phyloP scores from a whole-genome alignment of 371 early-diverging fungal species.

The Mucor plumbeus region DNA sequence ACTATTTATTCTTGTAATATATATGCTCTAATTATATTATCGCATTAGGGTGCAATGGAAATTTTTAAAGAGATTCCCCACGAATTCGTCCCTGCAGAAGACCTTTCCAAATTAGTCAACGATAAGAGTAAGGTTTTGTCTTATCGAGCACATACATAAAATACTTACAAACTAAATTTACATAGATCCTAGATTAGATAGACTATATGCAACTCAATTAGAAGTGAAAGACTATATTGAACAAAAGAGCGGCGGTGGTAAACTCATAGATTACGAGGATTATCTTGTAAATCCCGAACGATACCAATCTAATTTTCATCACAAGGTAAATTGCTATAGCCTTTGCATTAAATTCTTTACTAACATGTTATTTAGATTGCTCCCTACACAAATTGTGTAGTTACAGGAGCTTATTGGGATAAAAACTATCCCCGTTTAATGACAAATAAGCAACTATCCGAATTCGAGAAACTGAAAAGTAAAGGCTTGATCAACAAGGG shows the following conservation, averaged over 20 bases:
- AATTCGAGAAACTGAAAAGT: constrained; percentile 68
- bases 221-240: constrained; percentile 81
- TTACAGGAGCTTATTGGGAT: constrained; percentile 97
- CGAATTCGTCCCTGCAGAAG: constrained; percentile 85
- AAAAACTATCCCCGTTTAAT: constrained; percentile 85
- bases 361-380: constrained; percentile 64
- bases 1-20: background rate
- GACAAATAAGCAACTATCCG: constrained; percentile 76
- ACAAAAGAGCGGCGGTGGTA: constrained; percentile 63
- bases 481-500: constrained; percentile 54
- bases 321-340: constrained; percentile 52
- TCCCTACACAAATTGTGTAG: constrained; percentile 87
- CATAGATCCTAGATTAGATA: constrained; percentile 62
- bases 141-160: background rate
- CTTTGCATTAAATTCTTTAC: background rate
- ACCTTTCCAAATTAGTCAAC: constrained; percentile 71
- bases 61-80: constrained; percentile 92
- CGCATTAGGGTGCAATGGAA: constrained; percentile 79
- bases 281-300: constrained; percentile 82
- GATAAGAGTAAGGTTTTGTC: constrained; percentile 61
- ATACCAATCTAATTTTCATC: constrained; percentile 87
- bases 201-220: constrained; percentile 83
- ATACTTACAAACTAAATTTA: too few relatives aligned
- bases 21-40: background rate
- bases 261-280: constrained; percentile 62